A percentile compares a stretch with the other conserved stretches of the same genome.
Evolutionary conservation across 1,284 basidiomycete species (phyloP).

Genomic region (Melampsora medusae): DNA sequence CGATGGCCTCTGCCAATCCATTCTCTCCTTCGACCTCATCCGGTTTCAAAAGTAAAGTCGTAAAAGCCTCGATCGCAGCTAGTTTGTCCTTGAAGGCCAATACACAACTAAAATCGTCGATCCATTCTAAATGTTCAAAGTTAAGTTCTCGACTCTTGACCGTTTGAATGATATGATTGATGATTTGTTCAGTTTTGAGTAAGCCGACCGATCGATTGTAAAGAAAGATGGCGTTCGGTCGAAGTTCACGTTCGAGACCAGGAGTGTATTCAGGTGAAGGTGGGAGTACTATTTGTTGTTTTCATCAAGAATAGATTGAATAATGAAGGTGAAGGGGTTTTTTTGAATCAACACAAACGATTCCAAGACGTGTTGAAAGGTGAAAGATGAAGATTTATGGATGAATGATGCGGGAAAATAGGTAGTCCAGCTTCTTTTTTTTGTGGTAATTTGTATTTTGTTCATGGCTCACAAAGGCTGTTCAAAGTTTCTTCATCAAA

Average conservation of each 20-base stretch:
- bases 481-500: slow-evolving; percentile 7
- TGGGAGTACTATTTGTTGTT: slow-evolving; percentile 13
- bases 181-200: slow-evolving; percentile 29
- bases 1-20: slow-evolving; percentile 30
- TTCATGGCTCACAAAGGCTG: not conserved
- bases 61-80: slow-evolving; percentile 22
- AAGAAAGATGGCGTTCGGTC: slow-evolving; percentile 30
- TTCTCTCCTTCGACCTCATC: slow-evolving; percentile 43
- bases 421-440: not conserved
- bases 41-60: slow-evolving; percentile 18
- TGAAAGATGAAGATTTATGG: not conserved
- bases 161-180: slow-evolving; percentile 21
- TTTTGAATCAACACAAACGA: not conserved
- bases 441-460: not conserved
- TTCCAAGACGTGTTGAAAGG: not conserved
- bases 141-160: not conserved
- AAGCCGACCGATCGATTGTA: slow-evolving; percentile 39
- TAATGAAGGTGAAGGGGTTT: not conserved
- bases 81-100: slow-evolving; percentile 6
- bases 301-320: not conserved
- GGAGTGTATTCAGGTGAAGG: slow-evolving; percentile 15
- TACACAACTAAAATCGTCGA: slow-evolving; percentile 40
- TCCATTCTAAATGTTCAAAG: slow-evolving; percentile 38
- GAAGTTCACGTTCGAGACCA: slow-evolving; percentile 22
- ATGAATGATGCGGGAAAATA: not conserved